Conservation (phyloP, 371 early-diverging fungal genomes). For the Syncephalastrum sp. region DNA sequence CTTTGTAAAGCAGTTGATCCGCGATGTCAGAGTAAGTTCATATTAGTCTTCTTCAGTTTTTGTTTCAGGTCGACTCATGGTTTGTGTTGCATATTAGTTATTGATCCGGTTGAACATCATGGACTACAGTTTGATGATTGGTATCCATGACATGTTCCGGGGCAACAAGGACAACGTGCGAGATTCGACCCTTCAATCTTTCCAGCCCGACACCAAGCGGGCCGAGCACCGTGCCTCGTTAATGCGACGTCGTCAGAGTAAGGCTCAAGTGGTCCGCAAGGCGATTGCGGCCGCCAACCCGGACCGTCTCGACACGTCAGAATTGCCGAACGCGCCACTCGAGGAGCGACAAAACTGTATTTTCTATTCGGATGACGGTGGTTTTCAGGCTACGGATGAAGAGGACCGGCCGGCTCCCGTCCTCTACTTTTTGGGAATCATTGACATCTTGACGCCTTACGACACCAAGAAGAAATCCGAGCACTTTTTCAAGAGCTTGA, state of each 20-base stretch:
- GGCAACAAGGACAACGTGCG: conserved; percentile 90
- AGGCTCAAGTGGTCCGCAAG: conserved; percentile 67
- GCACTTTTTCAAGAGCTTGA: conserved; percentile 83
- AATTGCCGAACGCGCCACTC: conserved; percentile 36
- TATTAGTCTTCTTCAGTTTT: conserved; percentile 79
- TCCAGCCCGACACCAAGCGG: conserved; percentile 54
- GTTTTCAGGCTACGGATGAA: conserved; percentile 82
- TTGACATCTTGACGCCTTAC: conserved; percentile 98
- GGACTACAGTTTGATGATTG: conserved; percentile 93
- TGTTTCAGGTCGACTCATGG: conserved; percentile 62
- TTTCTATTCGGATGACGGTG: conserved; percentile 92
- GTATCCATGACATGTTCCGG: conserved; percentile 82
- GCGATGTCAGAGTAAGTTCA: conserved; percentile 73
- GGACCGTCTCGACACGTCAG: conserved; percentile 58
- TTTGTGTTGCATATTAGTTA: conserved; percentile 23
- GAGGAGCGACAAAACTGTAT: conserved; percentile 65
- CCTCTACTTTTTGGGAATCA: conserved; percentile 94
- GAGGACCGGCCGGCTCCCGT: conserved; percentile 56
- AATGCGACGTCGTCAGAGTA: conserved; percentile 59
- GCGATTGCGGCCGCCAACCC: conserved; percentile 76
- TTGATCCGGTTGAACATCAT: conserved; percentile 79
- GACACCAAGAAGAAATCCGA: conserved; percentile 87
- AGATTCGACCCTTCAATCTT: conserved; percentile 80
- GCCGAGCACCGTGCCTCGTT: conserved; percentile 38
- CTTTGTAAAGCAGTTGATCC: conserved; percentile 84